A percentile compares a stretch with the other conserved stretches of the same genome.
Evolutionary conservation across 1,139 yeast species (phyloP).

Genomic region (Yamadazyma triangularis): DNA sequence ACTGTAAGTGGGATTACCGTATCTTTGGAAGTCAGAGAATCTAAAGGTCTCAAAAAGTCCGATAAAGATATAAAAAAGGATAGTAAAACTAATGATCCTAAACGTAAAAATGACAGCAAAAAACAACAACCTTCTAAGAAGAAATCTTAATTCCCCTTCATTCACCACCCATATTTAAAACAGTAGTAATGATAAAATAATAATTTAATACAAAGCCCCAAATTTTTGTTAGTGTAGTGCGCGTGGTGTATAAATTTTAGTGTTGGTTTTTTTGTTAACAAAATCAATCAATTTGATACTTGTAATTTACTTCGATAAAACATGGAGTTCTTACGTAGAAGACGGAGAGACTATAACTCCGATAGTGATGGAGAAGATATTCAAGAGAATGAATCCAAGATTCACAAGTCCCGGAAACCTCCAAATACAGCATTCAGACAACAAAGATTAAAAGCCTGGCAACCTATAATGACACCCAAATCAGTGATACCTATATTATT

Average conservation of each 20-base stretch:
- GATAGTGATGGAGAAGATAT: constrained; percentile 23
- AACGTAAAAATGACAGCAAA: constrained; percentile 17
- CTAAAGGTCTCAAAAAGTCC: constrained; percentile 17
- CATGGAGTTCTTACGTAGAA: constrained; percentile 39
- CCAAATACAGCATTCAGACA: constrained; percentile 78
- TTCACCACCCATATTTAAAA: too few relatives aligned
- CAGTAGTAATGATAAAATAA: too few relatives aligned
- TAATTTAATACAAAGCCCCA: too few relatives aligned
- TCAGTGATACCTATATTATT: constrained; percentile 68
- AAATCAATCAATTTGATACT: too few relatives aligned
- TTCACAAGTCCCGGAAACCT: constrained; percentile 57
- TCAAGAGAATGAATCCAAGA: constrained; percentile 20
- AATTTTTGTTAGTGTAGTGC: too few relatives aligned
- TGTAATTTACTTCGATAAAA: too few relatives aligned
- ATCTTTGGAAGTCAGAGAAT: constrained; percentile 45
- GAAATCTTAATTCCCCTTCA: constrained; percentile 5
- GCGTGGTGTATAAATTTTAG: too few relatives aligned
- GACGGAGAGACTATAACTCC: constrained; percentile 22
- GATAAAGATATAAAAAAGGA: constrained; percentile 14
- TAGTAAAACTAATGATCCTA: constrained; percentile 11
- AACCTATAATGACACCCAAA: constrained; percentile 72
- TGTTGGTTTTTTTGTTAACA: too few relatives aligned
- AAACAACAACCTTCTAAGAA: constrained; percentile 16
- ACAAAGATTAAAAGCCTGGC: constrained; percentile 76
- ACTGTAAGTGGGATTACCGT: constrained; percentile 33